Evolutionary conservation across 305 asterid species (phyloP).

Genomic region (Fraxinus baroniana): DNA sequence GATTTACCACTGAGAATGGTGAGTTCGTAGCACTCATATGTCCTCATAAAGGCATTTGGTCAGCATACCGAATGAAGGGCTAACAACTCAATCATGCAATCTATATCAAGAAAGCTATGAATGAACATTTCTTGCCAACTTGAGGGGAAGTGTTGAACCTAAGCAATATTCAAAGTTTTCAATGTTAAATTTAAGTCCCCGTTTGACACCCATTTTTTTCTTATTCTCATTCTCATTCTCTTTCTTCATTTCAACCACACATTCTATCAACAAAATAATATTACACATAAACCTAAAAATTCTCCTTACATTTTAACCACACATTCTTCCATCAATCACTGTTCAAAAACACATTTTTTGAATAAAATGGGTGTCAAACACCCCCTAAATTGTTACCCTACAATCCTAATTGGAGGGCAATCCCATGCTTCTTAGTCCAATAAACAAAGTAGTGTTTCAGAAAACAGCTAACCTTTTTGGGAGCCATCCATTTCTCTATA

Average conservation of each 20-base stretch:
- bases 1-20: background rate
- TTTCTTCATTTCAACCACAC: too few species aligned
- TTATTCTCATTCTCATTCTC: too few species aligned
- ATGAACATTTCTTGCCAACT: background rate
- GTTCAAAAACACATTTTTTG: too few species aligned
- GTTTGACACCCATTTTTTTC: too few species aligned
- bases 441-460: background rate
- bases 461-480: constrained; percentile 52
- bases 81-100: background rate
- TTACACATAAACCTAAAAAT: too few species aligned
- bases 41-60: background rate
- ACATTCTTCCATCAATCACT: too few species aligned
- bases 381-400: background rate
- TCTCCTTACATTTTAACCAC: too few species aligned
- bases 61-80: background rate
- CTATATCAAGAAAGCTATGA: background rate
- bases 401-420: background rate
- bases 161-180: background rate
- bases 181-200: too few species aligned
- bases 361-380: too few species aligned
- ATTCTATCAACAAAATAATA: too few species aligned
- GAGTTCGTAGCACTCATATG: background rate
- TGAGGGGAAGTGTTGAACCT: background rate
- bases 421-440: background rate
- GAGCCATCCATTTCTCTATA: constrained; percentile 75